Evolutionary conservation across 495 filamentous ascomycete genomes (phyloP), one percentile per base, ranked within the genome.

Genomic region (Penicillium simplicissimum): DNA sequence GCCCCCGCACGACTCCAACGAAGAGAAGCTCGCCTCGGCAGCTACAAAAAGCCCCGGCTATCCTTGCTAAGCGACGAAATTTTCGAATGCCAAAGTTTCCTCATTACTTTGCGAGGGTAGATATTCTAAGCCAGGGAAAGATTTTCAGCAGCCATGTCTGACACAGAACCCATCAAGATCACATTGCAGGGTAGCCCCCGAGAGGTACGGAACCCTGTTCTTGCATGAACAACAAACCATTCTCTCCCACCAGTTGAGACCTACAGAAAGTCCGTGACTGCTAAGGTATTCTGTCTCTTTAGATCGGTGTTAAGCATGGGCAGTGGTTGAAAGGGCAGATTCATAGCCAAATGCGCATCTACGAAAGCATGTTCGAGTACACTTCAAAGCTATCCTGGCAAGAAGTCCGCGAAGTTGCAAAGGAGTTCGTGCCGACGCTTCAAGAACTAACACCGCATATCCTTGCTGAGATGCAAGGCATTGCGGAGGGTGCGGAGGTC

Each of bases 231-330:
- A 42, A 42, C 19, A 36, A 28, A 23, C 31, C 17, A 53, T 1
- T 14, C 5, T 11, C 15, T 5, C 15, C 19, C 52, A 19, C 47
- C 25, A 25, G 19, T 19, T 57, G 9, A 38, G 28, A 7, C 43
- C 7, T 52, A 19, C 14, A 9, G 14, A 10, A 19, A 2, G 17
- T 17, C 11, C 10, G 31, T 33, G 28, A 11, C 17, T 53, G 21
- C 53, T 42, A 35, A 55, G 0, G 13, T 25, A 9, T 10, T 31
- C 36, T 28, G 8, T 13, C 0, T 13, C 42, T 45, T 11, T 33
- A 87, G 81, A 83, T 87, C 21, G 85, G 85, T 38, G 33, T 79
- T 15, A 66, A 78, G n/a, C 85, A 87, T 77, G 85, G 85, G 47
- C 51, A 59, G 7, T 59, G 68, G 17, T 76, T 83, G n/a, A 74